These are phyloP conservation scores for Phaeosphaeriaceae sp. DNA, from an alignment of 2,329 filamentous ascomycete genomes.

Conservation along the genomic window DNA sequence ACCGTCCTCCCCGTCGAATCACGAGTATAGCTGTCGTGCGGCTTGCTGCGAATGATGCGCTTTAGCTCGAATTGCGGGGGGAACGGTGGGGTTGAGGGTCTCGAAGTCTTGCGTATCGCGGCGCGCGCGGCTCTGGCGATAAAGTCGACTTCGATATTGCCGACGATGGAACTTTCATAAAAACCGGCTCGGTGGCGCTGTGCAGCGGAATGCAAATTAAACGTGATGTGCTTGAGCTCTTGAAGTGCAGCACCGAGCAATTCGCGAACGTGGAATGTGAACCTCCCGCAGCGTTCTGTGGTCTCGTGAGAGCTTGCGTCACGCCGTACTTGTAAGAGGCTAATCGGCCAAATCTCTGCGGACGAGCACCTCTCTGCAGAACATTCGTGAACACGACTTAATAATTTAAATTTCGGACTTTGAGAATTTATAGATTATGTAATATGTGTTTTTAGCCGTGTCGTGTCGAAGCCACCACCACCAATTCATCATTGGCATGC, in stretches of 20 bases:
- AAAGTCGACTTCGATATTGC: not conserved
- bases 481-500: not conserved
- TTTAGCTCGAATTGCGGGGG: constrained; percentile 26
- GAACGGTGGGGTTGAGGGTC: constrained; percentile 18
- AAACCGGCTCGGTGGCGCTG: not conserved
- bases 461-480: not conserved
- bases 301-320: constrained; percentile 15
- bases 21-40: constrained; percentile 13
- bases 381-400: not conserved
- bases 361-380: not conserved
- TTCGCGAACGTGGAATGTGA: not conserved
- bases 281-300: not conserved
- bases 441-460: not conserved
- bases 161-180: not conserved
- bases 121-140: constrained; percentile 21
- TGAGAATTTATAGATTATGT: not conserved
- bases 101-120: constrained; percentile 22
- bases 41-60: constrained; percentile 30
- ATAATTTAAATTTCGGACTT: not conserved
- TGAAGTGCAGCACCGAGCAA: not conserved
- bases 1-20: constrained; percentile 29
- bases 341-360: constrained; percentile 4
- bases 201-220: not conserved
- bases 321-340: constrained; percentile 1
- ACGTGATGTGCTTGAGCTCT: not conserved